Percentiles rank a stretch among this genome's conserved stretches.
Evolutionary conservation across 108 stramenopile species (phyloP).

Genomic region (Stephanodiscus triporus): DNA sequence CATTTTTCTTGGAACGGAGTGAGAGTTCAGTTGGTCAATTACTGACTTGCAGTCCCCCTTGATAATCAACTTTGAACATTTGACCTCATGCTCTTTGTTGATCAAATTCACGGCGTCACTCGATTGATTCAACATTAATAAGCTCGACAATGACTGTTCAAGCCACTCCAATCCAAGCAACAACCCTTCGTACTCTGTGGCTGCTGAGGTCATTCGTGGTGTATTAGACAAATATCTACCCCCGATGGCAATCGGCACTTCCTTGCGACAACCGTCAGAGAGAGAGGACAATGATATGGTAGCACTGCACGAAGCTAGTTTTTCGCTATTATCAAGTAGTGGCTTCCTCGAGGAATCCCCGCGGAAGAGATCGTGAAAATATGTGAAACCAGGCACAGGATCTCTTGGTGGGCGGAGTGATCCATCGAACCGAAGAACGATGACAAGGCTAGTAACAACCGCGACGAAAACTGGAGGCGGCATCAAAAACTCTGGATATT

Average conservation of each 20-base stretch:
- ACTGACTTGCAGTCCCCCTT: conserved; percentile 81
- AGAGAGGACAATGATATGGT: conserved; percentile 14
- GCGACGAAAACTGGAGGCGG: neutral
- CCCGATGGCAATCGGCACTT: conserved; percentile 48
- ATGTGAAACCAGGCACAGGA: conserved; percentile 41
- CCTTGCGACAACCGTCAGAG: neutral
- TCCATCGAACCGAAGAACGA: conserved; percentile 64
- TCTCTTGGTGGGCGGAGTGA: conserved; percentile 69
- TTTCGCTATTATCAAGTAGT: conserved; percentile 14
- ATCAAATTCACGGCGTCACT: neutral
- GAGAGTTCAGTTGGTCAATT: conserved; percentile 64
- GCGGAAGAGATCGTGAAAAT: neutral
- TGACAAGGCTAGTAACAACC: conserved; percentile 11
- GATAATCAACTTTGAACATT: conserved; percentile 33
- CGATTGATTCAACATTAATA: neutral
- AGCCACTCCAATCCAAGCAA: conserved; percentile 64
- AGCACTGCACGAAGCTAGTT: conserved; percentile 49
- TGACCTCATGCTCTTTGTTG: neutral
- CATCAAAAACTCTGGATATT: neutral
- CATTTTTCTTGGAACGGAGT: conserved; percentile 61
- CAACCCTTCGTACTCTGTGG: conserved; percentile 72
- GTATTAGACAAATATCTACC: conserved; percentile 37
- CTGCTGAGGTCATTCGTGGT: conserved; percentile 62
- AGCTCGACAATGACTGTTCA: conserved; percentile 6
- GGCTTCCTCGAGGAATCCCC: conserved; percentile 23